These are phyloP conservation scores for Neohortaea acidophila DNA, from an alignment of 495 filamentous ascomycete genomes.

Conservation along the genomic window DNA sequence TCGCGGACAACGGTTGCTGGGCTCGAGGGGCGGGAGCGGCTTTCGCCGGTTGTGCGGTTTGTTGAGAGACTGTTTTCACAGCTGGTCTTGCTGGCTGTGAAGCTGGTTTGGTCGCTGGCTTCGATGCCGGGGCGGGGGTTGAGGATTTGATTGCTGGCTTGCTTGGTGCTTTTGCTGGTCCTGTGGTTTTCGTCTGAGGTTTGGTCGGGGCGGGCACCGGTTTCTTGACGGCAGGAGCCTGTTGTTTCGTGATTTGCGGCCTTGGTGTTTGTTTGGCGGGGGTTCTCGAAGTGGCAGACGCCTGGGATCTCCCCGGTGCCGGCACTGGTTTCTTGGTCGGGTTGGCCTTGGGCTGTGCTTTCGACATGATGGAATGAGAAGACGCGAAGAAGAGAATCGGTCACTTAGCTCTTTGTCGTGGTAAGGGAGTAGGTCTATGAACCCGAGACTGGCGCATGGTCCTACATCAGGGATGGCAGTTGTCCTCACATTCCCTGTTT, in stretches of 20 bases:
- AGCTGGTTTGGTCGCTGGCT: background rate
- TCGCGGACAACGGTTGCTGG: too few species aligned
- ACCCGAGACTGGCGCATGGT: too few species aligned
- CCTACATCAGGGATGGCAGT: too few species aligned
- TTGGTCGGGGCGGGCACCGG: constrained; percentile 1
- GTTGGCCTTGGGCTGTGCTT: background rate
- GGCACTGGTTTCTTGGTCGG: constrained; percentile 8
- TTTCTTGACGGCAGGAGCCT: constrained; percentile 2
- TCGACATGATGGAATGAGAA: constrained; percentile 3
- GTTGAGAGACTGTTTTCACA: background rate
- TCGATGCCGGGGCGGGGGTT: background rate
- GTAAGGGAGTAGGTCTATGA: too few species aligned
- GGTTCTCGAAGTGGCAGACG: too few species aligned
- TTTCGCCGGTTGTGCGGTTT: background rate
- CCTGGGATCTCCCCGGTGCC: background rate
- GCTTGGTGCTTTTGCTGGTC: background rate
- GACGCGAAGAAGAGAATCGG: too few species aligned
- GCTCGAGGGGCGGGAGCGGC: background rate
- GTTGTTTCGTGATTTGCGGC: background rate
- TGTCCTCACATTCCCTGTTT: too few species aligned
- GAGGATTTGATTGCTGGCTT: constrained; percentile 1
- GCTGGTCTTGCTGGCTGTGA: background rate
- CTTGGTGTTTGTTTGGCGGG: background rate
- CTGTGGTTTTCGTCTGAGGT: constrained; percentile 2
- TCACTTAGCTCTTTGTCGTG: too few species aligned